Base-by-base conservation (phyloP, 2,329 filamentous ascomycete species). In the Calonectria pseudoreteaudii region DNA sequence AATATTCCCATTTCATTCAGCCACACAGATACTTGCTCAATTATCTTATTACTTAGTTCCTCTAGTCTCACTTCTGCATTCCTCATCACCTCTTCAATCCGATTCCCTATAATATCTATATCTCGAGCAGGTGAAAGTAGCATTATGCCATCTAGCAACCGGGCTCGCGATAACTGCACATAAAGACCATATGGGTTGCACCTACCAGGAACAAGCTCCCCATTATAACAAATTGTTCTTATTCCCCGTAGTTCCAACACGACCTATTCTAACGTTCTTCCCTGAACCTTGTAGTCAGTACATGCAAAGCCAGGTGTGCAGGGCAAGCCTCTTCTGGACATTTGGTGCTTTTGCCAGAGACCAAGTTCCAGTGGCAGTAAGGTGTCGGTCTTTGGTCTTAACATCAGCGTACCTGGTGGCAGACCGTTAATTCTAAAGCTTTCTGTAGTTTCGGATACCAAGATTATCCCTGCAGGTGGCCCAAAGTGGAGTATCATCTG, bases 261-360 rank as follows among this genome's bases (percentile, higher is more conserved):
- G 1, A 71, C 38, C 4, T 31, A 8, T 1, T 16, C 2, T 0
- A 67, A 4, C n/a, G n/a, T n/a, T n/a, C n/a, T n/a, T n/a, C n/a
- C n/a, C n/a, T n/a, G n/a, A n/a, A n/a, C n/a, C n/a, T 73, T 73
- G 18, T 70, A 73, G 31, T 73, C 49, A 13, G 44, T 72, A 18
- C 44, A 72, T 7, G 41, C 28, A 10, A 69, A 73, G 1, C 47
- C 66, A 4, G 66, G 14, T 3, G 30, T 30, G 11, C 36, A 73
- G 1, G 47, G 66, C 3, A 73, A 14, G 1, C 66, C 71, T 13
- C 31, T 20, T 1, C 58, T 38, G 10, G 11, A 58, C 16, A 69
- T 49, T 20, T 66, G 11, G 18, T 69, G 20, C 34, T 56, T 38
- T 34, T 69, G 66, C 66, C 58, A 73, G 8, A 58, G 36, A 38